Base-by-base conservation (phyloP, 345 rosid species). In the Salix suchowensis region DNA sequence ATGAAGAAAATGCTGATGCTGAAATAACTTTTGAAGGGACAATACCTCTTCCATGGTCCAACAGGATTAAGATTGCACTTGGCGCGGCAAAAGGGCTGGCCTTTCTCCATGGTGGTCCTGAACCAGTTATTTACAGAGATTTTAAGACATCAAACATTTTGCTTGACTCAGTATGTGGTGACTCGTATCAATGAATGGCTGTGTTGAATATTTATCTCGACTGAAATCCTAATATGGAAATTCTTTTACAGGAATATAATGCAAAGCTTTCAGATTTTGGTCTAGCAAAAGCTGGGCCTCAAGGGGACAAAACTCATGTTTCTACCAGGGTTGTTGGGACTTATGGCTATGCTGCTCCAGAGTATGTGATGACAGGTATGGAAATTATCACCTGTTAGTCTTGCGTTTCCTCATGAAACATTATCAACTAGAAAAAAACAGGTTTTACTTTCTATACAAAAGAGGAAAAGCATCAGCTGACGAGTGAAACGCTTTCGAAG, bases 21-120 rank as follows among this genome's bases (percentile, higher is more conserved):
- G 15, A 60, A 16, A 19, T 36, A 67, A 78, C 77, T 80, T 80
- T 76, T 78, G 82, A 78, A 91, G 92, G 93, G 87, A 87, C 93
- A 28, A 85, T 88, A 75, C 84, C 84, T 76, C 80, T 81, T 28
- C 84, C 84, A 50, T 81, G 84, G 84, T 48, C 74, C 46, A 73
- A 40, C 67, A 77, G 84, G 77, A 77, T 81, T 52, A 81, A 81
- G 80, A 81, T 81, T 67, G 84, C 84, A 67, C 77, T 81, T 48
- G 80, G 84, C n/a, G 84, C 84, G 6, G 84, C 84, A 44, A 81
- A 81, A 81, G 84, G 84, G n/a, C 39, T 81, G 64, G 80, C 84
- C 24, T 81, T 81, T 76, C 84, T 81, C 40, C 84, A 81, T 40
- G 84, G 80, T 72, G 84, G 80, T 18, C 77, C 77, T 28, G 62